A percentile compares a stretch with the other conserved stretches of the same genome.
Conservation (phyloP, 495 filamentous ascomycete species). For the Sporormia fimetaria region DNA sequence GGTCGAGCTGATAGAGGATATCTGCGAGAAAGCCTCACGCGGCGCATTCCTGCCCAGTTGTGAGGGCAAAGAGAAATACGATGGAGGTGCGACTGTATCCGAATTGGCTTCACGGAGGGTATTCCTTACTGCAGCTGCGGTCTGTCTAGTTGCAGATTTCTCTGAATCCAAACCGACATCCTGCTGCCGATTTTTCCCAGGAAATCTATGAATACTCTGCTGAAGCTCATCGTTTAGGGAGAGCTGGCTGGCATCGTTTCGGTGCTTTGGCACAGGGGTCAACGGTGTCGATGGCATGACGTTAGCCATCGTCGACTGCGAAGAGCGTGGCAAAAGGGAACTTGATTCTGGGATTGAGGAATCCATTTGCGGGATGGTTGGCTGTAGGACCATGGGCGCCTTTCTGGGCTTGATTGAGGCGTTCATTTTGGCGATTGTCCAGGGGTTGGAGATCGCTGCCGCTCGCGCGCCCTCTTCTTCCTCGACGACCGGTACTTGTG, state of each 20-base stretch:
- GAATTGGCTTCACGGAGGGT: too few species aligned
- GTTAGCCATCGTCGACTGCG: not conserved
- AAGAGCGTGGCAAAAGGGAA: constrained; percentile 1
- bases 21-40: too few species aligned
- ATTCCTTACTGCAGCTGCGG: too few species aligned
- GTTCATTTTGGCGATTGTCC: constrained; percentile 50
- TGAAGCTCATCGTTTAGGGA: not conserved
- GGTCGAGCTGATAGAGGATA: too few species aligned
- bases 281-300: not conserved
- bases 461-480: constrained; percentile 23
- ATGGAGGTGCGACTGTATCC: too few species aligned
- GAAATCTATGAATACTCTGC: constrained; percentile 2
- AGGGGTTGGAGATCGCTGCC: constrained; percentile 43
- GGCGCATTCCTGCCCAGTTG: too few species aligned
- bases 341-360: constrained; percentile 2
- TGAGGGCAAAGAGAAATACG: too few species aligned
- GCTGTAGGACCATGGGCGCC: constrained; percentile 1
- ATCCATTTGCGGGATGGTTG: constrained; percentile 9
- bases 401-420: constrained; percentile 24
- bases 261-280: constrained; percentile 4
- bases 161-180: too few species aligned
- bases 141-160: too few species aligned
- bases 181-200: too few species aligned
- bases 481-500: constrained; percentile 1
- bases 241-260: not conserved